phyloP scores from a whole-genome alignment of 2,329 filamentous ascomycete genomes.

The Teratosphaeria epicoccoides region DNA sequence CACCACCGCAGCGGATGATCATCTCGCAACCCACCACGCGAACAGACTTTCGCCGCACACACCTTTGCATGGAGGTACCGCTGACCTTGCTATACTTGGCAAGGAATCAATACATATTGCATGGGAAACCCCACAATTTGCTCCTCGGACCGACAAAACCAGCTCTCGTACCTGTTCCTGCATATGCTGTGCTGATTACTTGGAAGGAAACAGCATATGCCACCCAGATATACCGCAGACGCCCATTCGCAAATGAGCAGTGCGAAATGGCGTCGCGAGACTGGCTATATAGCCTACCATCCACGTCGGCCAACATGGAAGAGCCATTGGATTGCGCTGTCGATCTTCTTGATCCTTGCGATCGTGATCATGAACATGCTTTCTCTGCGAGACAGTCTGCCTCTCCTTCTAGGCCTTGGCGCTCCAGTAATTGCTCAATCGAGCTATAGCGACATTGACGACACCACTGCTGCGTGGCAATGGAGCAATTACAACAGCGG shows the following conservation, averaged over 20 bases:
- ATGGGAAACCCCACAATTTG: background rate
- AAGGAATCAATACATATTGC: background rate
- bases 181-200: background rate
- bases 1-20: too few species aligned
- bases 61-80: too few species aligned
- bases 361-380: background rate
- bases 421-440: background rate
- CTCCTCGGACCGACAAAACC: background rate
- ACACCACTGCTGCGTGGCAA: background rate
- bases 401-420: background rate
- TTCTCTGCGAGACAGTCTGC: background rate
- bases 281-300: background rate
- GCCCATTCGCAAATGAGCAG: background rate
- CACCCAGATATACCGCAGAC: background rate
- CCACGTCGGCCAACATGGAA: background rate
- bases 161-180: background rate
- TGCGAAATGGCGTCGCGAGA: background rate
- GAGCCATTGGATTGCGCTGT: background rate
- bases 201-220: background rate
- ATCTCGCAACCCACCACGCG: background rate
- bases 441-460: background rate
- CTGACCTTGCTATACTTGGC: background rate
- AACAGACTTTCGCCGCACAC: background rate
- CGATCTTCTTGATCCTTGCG: background rate
- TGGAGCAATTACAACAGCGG: background rate